Base-by-base conservation (phyloP, 306 rosid genomes). In the Phaseolus lunatus region DNA sequence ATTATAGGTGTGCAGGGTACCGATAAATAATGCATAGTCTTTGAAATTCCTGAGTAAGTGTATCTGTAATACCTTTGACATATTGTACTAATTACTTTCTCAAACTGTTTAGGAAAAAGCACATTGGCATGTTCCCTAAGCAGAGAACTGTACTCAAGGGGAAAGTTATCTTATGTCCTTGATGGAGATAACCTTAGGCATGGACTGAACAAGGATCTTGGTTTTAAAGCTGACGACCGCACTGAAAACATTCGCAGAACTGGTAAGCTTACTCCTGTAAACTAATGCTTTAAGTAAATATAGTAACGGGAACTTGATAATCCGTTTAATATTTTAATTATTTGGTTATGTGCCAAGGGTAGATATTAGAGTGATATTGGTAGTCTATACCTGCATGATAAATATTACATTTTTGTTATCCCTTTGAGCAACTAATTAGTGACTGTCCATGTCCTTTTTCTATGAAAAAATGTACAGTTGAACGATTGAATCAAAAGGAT, bases 111-210 rank as follows among this genome's bases (percentile, higher is more conserved):
- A 92, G 97, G 97, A 80, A 92, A 92, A 86, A 92, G 94, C 84
- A 90, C 94, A n/a, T 68, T 92, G 75, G 94, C 97, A 5, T 92
- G 92, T 83, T 82, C 94, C 50, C 44, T 90, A 43, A 86, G 94
- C 77, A 86, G 90, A 67, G 94, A 87, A 48, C 85, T 92, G 50
- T 70, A 92, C 74, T 66, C 79, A 7, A 89, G 78, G 82, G 96
- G 92, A 41, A 92, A 89, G 74, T 80, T 92, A 56, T 87, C 97
- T 29, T 92, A 92, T 76, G 78, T 90, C 66, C 97, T 92, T 76
- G 97, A 92, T 75, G 97, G 97, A 70, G 97, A 92, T 82, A 90
- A 92, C 78, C 92, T 92, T 79, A 88, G 97, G 65, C 94, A 92
- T 86, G 96, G 97, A 78, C 82, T 92, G 64, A 92, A 89, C 82